Evolutionary conservation across 345 rosid genomes (phyloP), one percentile per base, ranked within the genome.

Genomic region (Carallia pectinifolia): DNA sequence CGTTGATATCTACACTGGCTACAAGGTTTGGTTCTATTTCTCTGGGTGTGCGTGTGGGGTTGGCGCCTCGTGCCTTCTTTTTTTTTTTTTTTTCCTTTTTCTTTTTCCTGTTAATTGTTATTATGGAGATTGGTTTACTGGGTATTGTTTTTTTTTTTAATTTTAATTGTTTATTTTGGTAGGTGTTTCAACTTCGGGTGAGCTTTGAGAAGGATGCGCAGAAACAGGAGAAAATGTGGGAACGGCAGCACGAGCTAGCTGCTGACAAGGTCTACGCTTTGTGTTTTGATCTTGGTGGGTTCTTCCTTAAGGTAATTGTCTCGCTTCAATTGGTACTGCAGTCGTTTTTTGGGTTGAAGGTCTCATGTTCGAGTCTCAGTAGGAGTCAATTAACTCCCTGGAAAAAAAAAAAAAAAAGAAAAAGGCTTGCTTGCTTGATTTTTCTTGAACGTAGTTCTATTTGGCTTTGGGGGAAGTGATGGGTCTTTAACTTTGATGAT

Each of bases 201-300:
- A 81, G 81, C 68, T 89, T 95, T 4, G 99, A 84, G 69, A 92
- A 85, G 81, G 93, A 90, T 82, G 83, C 64, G 67, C 76, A 78
- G 52, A 87, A 85, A 80, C 93, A 87, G 71, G 92, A 89, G 71
- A 89, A 73, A 80, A 79, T 92, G 96, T 95, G 97, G 99, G 97
- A 90, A 73, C 77, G 60, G 62, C 97, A 95, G 61, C 99, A 92
- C 64, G 92, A 92, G 81, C 73, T 87, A 62, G 97, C 99, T 64
- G 99, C 99, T 70, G 81, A 83, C 19, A 95, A 92, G 81, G 78
- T 95, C 31, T 89, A 91, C 74, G 68, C 81, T 48, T 80, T 90
- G 97, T 95, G 99, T 69, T 72, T 78, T 83, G 90, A 92, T 78
- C 96, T 95, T 67, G 99, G 99, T 63, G 99, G 97, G 1, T 95